Percentiles rank a stretch among this genome's conserved stretches.
Conservation (phyloP, 495 filamentous ascomycete genomes). For the Aspergillus mulundensis region DNA sequence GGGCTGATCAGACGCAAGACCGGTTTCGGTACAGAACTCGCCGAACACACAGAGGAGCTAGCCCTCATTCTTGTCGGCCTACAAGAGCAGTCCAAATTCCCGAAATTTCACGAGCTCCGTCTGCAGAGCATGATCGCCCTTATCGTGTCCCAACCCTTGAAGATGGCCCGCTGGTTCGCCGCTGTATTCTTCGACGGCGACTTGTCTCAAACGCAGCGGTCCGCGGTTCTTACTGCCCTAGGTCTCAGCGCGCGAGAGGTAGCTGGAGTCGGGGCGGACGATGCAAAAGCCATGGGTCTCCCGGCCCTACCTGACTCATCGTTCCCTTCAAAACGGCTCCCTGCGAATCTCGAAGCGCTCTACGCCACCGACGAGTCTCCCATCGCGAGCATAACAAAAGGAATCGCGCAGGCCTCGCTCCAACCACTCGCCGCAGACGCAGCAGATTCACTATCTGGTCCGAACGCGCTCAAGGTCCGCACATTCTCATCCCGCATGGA, state of each 20-base stretch:
- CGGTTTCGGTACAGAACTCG: constrained; percentile 80
- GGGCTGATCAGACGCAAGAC: constrained; percentile 82
- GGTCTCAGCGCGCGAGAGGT: constrained; percentile 85
- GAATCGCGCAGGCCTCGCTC: constrained; percentile 66
- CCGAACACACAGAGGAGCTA: constrained; percentile 77
- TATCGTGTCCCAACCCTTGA: constrained; percentile 67
- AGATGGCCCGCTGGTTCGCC: constrained; percentile 79
- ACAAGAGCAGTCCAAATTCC: constrained; percentile 61
- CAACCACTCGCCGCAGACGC: constrained; percentile 69
- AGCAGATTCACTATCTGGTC: constrained; percentile 67
- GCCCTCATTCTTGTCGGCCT: constrained; percentile 71
- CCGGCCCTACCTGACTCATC: constrained; percentile 37
- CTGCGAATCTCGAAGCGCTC: constrained; percentile 48
- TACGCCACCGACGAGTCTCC: constrained; percentile 50
- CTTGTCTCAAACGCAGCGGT: constrained; percentile 78
- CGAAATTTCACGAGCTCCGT: constrained; percentile 66
- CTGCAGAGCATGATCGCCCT: constrained; percentile 82
- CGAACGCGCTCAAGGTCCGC: constrained; percentile 78
- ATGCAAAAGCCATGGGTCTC: constrained; percentile 39
- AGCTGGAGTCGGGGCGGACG: constrained; percentile 70
- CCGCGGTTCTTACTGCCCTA: constrained; percentile 72
- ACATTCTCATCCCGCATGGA: constrained; percentile 71
- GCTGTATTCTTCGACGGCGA: constrained; percentile 88
- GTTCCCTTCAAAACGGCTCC: constrained; percentile 74
- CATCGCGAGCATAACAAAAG: constrained; percentile 54